phyloP scores from a whole-genome alignment of 495 filamentous ascomycete genomes.

The Aspergillus bridgeri region DNA sequence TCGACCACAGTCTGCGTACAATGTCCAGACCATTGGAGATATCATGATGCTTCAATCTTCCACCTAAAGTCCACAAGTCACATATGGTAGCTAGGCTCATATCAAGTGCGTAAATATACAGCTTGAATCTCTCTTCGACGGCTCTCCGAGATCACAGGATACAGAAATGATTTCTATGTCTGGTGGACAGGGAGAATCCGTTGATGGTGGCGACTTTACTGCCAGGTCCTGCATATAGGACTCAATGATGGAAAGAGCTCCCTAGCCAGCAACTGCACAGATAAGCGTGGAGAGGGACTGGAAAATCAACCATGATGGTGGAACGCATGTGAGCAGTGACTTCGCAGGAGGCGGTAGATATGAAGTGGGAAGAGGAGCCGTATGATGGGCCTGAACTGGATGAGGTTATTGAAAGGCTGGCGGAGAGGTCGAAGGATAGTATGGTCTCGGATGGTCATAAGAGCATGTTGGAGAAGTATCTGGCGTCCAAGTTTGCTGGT shows the following conservation, averaged over 20 bases:
- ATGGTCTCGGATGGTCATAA: constrained; percentile 25
- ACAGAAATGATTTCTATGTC: too few relatives aligned
- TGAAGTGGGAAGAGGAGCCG: constrained; percentile 15
- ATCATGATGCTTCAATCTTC: neutral
- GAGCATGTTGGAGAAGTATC: constrained; percentile 28
- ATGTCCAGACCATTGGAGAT: neutral
- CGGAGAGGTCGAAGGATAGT: constrained; percentile 18
- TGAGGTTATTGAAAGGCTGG: constrained; percentile 45
- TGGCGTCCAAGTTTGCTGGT: constrained; percentile 16
- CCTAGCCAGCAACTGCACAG: too few relatives aligned
- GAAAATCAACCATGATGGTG: too few relatives aligned
- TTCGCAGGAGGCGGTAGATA: constrained; percentile 48
- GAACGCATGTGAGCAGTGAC: too few relatives aligned
- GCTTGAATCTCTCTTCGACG: constrained; percentile 6
- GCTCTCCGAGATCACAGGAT: neutral
- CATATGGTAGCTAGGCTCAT: neutral
- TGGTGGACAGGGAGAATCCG: too few relatives aligned
- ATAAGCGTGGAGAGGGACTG: too few relatives aligned
- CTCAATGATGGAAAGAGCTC: too few relatives aligned
- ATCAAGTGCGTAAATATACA: constrained; percentile 1
- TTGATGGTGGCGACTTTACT: too few relatives aligned
- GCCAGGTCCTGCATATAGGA: too few relatives aligned
- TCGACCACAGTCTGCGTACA: constrained; percentile 8
- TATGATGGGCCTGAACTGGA: constrained; percentile 20
- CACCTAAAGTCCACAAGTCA: constrained; percentile 6